Evolutionary conservation across 805 yeast species (phyloP).

Genomic region (Starmerella davenportii): DNA sequence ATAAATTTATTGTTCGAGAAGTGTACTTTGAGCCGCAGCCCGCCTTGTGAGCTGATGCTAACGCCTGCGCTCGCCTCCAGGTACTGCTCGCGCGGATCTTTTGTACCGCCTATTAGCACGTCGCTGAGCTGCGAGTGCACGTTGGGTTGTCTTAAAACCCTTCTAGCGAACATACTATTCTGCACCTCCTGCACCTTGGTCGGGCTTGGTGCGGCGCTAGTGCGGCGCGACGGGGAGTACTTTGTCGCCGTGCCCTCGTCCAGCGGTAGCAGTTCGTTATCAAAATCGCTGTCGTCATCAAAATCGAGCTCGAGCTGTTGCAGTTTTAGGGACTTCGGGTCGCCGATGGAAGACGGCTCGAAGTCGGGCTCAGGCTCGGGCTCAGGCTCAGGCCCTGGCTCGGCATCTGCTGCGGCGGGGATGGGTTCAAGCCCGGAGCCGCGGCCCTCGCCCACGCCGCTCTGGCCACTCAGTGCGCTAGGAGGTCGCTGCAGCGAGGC

Average conservation of each 20-base stretch:
- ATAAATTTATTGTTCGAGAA: conserved; percentile 22
- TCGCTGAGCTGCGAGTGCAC: conserved; percentile 9
- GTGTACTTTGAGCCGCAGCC: conserved; percentile 20
- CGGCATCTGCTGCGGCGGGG: conserved; percentile 3
- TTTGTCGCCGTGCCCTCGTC: conserved; percentile 8
- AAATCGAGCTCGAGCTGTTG: conserved; percentile 24
- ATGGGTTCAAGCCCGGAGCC: conserved; percentile 1
- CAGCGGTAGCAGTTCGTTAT: conserved; percentile 25
- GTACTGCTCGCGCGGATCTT: conserved; percentile 17
- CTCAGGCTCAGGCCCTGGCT: conserved; percentile 8
- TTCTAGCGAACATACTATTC: conserved; percentile 6
- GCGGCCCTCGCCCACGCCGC: not conserved
- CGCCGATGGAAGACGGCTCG: conserved; percentile 4
- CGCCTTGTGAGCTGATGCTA: conserved; percentile 2
- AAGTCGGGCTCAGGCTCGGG: conserved; percentile 7
- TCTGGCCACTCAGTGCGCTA: too few species aligned
- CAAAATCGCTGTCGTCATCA: conserved; percentile 28
- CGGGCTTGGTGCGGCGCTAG: conserved; percentile 1
- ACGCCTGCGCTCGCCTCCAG: conserved; percentile 11
- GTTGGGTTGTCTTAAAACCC: not conserved
- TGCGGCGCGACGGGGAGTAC: not conserved
- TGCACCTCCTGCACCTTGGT: not conserved
- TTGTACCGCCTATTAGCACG: conserved; percentile 2
- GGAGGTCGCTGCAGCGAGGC: not conserved
- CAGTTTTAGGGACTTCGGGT: conserved; percentile 10